These are phyloP conservation scores for Saprolegnia diclina DNA, from an alignment of 352 stramenopile species.

Conservation along the genomic window DNA sequence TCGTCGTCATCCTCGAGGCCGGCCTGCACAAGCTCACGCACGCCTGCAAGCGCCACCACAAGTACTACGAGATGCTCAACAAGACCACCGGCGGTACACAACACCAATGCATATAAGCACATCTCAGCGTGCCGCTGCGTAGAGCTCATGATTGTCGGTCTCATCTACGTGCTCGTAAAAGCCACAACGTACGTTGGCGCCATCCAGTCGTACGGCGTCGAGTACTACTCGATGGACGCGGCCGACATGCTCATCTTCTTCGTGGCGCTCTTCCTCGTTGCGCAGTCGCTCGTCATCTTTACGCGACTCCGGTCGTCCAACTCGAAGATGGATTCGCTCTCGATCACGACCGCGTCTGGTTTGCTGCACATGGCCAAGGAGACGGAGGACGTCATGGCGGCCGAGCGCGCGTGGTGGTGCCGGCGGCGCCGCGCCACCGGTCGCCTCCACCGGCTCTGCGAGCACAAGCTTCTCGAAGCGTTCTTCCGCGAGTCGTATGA, in stretches of 20 bases:
- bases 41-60: not conserved
- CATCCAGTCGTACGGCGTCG: conserved; percentile 2
- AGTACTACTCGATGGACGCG: conserved; percentile 22
- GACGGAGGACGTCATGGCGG: not conserved
- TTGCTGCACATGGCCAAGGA: conserved; percentile 2
- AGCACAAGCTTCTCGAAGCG: conserved; percentile 6
- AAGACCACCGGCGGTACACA: conserved; percentile 10
- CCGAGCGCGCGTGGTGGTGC: not conserved
- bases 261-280: conserved; percentile 11
- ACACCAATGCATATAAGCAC: not conserved
- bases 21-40: conserved; percentile 5
- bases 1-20: conserved; percentile 9
- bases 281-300: conserved; percentile 20
- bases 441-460: not conserved
- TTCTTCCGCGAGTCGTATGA: conserved; percentile 7
- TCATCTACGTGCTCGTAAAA: conserved; percentile 23
- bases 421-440: not conserved
- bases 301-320: not conserved
- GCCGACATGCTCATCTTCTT: conserved; percentile 23
- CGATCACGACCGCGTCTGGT: not conserved
- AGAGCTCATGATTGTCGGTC: conserved; percentile 24
- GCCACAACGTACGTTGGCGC: not conserved
- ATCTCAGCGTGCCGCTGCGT: not conserved
- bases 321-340: not conserved
- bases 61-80: conserved; percentile 25